phyloP scores from a whole-genome alignment of 768 basidiomycete genomes.

The Gloeopeniophorella convolvens region DNA sequence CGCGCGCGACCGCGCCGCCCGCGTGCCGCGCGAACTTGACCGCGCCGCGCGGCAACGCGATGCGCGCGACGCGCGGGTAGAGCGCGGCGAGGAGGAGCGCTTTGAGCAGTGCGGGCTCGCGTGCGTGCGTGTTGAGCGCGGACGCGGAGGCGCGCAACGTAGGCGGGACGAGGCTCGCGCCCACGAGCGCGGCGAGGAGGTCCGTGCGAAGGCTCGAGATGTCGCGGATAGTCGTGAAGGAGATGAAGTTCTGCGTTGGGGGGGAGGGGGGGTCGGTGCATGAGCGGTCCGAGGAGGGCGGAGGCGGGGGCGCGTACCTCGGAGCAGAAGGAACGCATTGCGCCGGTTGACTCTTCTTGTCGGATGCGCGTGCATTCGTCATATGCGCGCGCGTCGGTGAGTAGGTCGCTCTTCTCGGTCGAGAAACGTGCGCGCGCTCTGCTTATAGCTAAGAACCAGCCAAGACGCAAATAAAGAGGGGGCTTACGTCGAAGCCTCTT shows the following conservation, averaged over 20 bases:
- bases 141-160: constrained; percentile 39
- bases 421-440: constrained; percentile 72
- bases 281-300: constrained; percentile 6
- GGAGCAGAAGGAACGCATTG: constrained; percentile 61
- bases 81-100: constrained; percentile 80
- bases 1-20: constrained; percentile 76
- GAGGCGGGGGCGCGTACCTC: constrained; percentile 36
- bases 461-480: not conserved
- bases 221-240: constrained; percentile 63
- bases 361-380: constrained; percentile 51
- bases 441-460: not conserved
- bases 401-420: constrained; percentile 70
- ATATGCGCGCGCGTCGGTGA: constrained; percentile 78
- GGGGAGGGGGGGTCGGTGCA: not conserved
- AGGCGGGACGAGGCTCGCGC: constrained; percentile 61
- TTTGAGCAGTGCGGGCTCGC: constrained; percentile 73
- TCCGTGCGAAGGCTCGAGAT: constrained; percentile 73
- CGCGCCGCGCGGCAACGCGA: constrained; percentile 64
- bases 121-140: constrained; percentile 56
- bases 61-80: constrained; percentile 76
- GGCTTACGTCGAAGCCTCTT: constrained; percentile 45
- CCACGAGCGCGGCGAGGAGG: constrained; percentile 60
- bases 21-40: constrained; percentile 84
- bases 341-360: constrained; percentile 38
- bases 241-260: constrained; percentile 71